Evolutionary conservation across 169 alveolate species (phyloP), one percentile per base, ranked within the genome.

Genomic region (Perkinsus marinus): DNA sequence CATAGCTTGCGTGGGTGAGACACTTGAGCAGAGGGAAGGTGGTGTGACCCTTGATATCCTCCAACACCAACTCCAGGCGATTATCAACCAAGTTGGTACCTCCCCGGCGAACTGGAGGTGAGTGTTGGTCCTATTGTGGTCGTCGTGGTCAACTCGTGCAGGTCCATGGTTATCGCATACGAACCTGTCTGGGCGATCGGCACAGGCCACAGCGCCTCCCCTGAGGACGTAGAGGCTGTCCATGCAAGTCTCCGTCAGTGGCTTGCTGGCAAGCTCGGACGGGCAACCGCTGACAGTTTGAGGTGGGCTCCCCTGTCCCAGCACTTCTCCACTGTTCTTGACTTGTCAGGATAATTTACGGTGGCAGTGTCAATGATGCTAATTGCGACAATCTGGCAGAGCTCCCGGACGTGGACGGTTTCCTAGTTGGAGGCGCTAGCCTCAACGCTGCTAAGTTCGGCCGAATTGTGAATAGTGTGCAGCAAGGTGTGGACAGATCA

Each of bases 361-460:
- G 99, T 89, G 99, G 99, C 90, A 97, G 99, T 79, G 99, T 98
- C 68, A 97, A 96, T 46, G 99, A 97, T 39, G 96, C 95, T 57
- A 99, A 99, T 96, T 97, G 99, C 92, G 95, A 94, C 17, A 98
- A 97, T 68, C 95, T 99, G 47, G 97, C 98, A 68, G 94, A 93
- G 57, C 94, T 96, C 92, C 94, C 95, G 68, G 99, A 98, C 93
- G 96, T 99, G 91, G 99, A 99, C 94, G 99, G 99, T 43, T 98
- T 98, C 96, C 96, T 99, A 36, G 99, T 99, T 46, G 99, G 99
- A 39, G 99, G 99, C 47, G 99, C 99, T 79, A 97, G 99, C 0
- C 96, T 99, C 89, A 98, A 98, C 94, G 98, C 98, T 90, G 98
- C 96, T 39, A 57, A 57, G 79, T 57, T 57, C 22, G 79, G 79